These are phyloP conservation scores for Candida tibetensis DNA, from an alignment of 805 yeast genomes.

Conservation along the genomic window DNA sequence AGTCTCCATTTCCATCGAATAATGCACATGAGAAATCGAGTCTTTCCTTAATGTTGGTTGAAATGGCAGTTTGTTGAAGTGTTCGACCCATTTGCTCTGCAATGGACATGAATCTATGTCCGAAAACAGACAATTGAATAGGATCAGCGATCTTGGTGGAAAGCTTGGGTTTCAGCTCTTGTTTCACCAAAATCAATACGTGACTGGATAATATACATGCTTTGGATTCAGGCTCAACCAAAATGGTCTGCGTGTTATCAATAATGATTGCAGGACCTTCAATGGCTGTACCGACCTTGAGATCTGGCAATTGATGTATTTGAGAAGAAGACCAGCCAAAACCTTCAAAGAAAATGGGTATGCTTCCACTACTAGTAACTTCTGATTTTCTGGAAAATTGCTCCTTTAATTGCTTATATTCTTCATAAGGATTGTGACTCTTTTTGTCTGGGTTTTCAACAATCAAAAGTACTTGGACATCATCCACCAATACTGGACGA, in stretches of 20 bases:
- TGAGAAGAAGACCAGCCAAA: conserved; percentile 42
- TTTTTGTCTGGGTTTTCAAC: conserved; percentile 14
- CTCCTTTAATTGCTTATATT: conserved; percentile 8
- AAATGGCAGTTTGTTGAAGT: conserved; percentile 44
- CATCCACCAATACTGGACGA: conserved; percentile 35
- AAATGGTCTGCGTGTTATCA: conserved; percentile 29
- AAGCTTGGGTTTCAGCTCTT: conserved; percentile 20
- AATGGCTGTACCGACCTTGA: conserved; percentile 21
- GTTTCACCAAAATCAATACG: conserved; percentile 19
- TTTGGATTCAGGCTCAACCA: conserved; percentile 31
- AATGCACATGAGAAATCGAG: conserved; percentile 47
- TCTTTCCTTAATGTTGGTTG: conserved; percentile 45
- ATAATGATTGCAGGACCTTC: conserved; percentile 34
- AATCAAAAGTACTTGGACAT: conserved; percentile 29
- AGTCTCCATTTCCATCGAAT: conserved; percentile 40
- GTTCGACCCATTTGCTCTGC: conserved; percentile 55
- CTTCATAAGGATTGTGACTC: conserved; percentile 17
- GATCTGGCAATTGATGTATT: conserved; percentile 20
- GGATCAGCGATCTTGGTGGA: conserved; percentile 32
- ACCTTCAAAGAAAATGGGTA: conserved; percentile 53
- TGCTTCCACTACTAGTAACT: conserved; percentile 1
- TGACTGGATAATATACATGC: conserved; percentile 30
- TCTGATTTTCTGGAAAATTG: neutral
- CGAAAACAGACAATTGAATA: conserved; percentile 39
- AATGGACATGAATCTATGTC: conserved; percentile 55